Evolutionary conservation across 306 rosid genomes (phyloP), one percentile per base, ranked within the genome.

Genomic region (Sicyos edulis): DNA sequence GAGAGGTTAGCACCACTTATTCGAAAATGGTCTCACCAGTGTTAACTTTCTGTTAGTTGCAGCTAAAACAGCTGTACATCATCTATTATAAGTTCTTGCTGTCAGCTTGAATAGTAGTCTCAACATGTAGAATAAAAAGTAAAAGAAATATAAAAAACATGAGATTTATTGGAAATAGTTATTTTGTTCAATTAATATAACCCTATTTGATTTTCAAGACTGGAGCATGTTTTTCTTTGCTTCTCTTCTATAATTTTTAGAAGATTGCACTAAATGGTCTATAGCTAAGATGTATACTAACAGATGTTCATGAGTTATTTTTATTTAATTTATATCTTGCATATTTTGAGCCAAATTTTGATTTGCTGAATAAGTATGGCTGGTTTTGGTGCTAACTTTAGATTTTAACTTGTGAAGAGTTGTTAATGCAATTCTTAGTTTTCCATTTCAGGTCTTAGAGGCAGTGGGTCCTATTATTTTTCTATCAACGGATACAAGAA

Each of bases 401-500:
- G 32, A 26, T 26, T 26, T 26, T 26, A 26, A 42, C 32, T 65
- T 44, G 54, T 66, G 71, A 66, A 44, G 70, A 64, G 52, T 40
- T 52, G 74, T 19, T 53, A 71, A 52, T 54, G 51, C 2, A 66
- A 54, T 54, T 61, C 42, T 59, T 64, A 63, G 53, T 71, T 32
- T 44, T n/a, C 22, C 76, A 62, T 76, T 72, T 24, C 91, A 93
- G 99, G 97, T 93, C 40, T 80, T 93, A 80, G 99, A 93, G 82
- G 97, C 99, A 51, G 97, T 91, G 56, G 99, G 99, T 68, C 98
- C 99, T 79, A 83, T 87, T 78, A 88, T 93, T 74, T 93, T 93
- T 77, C 86, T 93, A 68, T 93, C 99, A 58, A 91, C 95, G 70
- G 99, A 93, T 86, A 93, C 97, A 70, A 87, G 96, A 78, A 93